Conservation (phyloP, 2,329 filamentous ascomycete species). For the Arthroderma sp. region DNA sequence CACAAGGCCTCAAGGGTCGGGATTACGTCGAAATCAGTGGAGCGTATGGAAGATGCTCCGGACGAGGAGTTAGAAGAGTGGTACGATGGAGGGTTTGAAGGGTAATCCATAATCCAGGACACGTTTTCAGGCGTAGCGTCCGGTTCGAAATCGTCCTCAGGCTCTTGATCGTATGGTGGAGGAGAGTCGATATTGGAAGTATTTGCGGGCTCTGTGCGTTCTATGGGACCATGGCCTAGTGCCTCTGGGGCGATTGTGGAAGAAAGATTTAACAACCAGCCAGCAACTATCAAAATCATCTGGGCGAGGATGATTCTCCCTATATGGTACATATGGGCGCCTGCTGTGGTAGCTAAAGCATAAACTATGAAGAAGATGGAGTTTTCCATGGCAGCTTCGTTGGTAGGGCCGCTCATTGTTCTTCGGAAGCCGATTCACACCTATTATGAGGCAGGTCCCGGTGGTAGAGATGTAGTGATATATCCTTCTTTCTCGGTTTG, state of each 20-base stretch:
- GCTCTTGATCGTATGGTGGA: background rate
- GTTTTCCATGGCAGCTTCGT: background rate
- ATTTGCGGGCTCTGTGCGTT: background rate
- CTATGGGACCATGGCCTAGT: no score
- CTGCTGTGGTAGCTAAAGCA: background rate
- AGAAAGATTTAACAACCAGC: background rate
- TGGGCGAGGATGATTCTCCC: background rate
- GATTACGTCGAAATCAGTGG: background rate
- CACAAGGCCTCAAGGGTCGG: background rate
- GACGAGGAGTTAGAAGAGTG: background rate
- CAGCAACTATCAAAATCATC: background rate
- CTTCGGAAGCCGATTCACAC: background rate
- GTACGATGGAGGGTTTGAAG: background rate
- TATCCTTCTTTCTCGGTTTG: background rate
- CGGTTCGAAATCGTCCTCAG: background rate
- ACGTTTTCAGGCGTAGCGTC: background rate
- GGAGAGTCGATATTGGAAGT: background rate
- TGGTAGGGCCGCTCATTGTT: background rate
- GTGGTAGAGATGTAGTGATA: background rate
- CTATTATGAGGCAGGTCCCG: background rate
- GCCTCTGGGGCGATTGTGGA: no score
- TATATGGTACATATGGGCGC: background rate
- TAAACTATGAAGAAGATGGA: no score
- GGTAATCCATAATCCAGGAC: background rate
- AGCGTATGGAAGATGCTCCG: background rate